Base-by-base conservation (phyloP, 495 filamentous ascomycete genomes). In the Cenococcum geophilum region DNA sequence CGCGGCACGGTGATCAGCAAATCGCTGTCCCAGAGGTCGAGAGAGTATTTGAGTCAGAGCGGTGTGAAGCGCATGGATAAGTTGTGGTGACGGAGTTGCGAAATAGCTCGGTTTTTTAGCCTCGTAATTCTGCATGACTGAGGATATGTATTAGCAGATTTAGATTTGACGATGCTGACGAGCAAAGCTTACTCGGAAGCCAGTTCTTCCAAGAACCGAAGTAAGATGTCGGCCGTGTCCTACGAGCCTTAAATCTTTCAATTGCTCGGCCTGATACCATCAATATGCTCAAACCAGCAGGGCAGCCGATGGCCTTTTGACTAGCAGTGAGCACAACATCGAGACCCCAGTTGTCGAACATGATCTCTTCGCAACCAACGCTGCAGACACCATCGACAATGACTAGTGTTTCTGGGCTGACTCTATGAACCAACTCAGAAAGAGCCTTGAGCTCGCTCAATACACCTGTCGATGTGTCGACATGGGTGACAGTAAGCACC, bases 91-190 rank as follows among this genome's bases (percentile, higher is more conserved):
- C 0, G 93, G 93, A 12, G 93, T 98, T 27, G 93, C 93, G 73
- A 98, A 98, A 78, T 98, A 98, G 12, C 90, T 95, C 45, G 95
- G 83, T 76, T 97, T 98, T 76, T 88, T 86, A 66, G 89, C 89
- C 78, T 98, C 93, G 77, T 98, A 98, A 73, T 96, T 96, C 78
- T 92, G 84, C 93, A 98, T 97, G 71, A 98, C 82, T 86, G 53
- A 11, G 40, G 27, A 34, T n/a, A 25, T 27, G 60, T 37, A 52
- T 67, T 55, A 63, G 62, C 52, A 49, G 11, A 37, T 27, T 14
- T 47, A 40, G 12, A 35, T 34, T 1, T 50, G 57, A 23, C 10
- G 23, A 4, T 12, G 25, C 20, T 11, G 20, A 53, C 42, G 18
- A 35, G 5, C 58, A 36, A 20, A 45, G 72, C 76, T 57, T 78